phyloP scores from a whole-genome alignment of 1,284 basidiomycete genomes.

The Trichosporon ovoides region DNA sequence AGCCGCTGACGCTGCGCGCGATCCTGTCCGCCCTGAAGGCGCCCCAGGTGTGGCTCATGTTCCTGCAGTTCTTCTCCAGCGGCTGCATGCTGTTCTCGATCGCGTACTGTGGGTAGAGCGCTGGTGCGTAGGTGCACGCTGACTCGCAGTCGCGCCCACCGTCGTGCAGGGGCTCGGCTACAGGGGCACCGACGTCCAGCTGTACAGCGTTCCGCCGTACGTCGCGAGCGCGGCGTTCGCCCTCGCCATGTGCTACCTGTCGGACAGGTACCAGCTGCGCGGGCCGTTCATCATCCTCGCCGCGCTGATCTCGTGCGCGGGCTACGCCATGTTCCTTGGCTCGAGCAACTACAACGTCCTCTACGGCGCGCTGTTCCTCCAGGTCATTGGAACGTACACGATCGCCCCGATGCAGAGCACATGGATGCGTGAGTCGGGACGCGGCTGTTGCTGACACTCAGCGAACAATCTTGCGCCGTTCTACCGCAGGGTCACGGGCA shows the following conservation, averaged over 20 bases:
- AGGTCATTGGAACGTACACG: conserved; percentile 41
- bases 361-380: conserved; percentile 42
- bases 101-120: conserved; percentile 44
- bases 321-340: conserved; percentile 40
- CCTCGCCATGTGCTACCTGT: conserved; percentile 53
- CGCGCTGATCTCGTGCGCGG: conserved; percentile 25
- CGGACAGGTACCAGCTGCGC: conserved; percentile 56
- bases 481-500: conserved; percentile 55
- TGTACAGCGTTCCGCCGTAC: conserved; percentile 57
- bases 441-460: neutral
- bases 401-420: conserved; percentile 32
- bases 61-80: conserved; percentile 24
- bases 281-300: conserved; percentile 40
- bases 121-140: neutral
- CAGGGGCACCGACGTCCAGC: conserved; percentile 32
- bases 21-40: conserved; percentile 42
- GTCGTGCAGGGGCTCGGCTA: conserved; percentile 56
- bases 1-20: conserved; percentile 52
- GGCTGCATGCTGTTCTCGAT: conserved; percentile 51
- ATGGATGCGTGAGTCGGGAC: conserved; percentile 28
- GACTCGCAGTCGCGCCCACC: conserved; percentile 14
- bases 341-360: conserved; percentile 27
- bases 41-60: conserved; percentile 29
- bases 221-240: conserved; percentile 54
- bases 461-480: conserved; percentile 59